These are phyloP conservation scores for Lotmaria passim DNA, from an alignment of 208 protist species.

Conservation along the genomic window DNA sequence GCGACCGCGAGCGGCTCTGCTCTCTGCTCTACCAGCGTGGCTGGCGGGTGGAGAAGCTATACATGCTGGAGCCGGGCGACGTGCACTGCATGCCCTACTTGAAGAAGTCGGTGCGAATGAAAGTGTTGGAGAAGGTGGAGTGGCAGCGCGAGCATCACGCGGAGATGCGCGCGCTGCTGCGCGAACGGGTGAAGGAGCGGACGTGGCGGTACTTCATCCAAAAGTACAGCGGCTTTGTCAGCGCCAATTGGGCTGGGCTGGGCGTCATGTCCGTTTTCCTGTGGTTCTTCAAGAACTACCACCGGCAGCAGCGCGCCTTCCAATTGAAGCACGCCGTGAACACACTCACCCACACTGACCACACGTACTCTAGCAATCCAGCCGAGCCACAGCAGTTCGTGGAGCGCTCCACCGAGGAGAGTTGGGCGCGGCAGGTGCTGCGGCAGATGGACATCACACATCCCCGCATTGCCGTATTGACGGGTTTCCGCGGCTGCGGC, in stretches of 20 bases:
- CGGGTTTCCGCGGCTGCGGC: constrained; percentile 57
- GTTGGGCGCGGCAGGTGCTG: constrained; percentile 74
- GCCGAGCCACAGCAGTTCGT: constrained; percentile 41
- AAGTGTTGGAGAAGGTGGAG: constrained; percentile 70
- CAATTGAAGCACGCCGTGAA: constrained; percentile 74
- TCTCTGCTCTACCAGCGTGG: constrained; percentile 63
- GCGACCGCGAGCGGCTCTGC: constrained; percentile 54
- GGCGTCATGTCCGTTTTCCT: constrained; percentile 72
- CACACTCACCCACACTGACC: constrained; percentile 54
- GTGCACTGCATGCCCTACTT: constrained; percentile 61
- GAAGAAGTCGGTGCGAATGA: constrained; percentile 54
- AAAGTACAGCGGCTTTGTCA: constrained; percentile 77
- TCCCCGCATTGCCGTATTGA: constrained; percentile 70
- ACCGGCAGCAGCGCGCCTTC: constrained; percentile 56
- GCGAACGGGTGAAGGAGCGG: constrained; percentile 73
- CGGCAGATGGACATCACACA: constrained; percentile 68
- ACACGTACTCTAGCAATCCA: constrained; percentile 24
- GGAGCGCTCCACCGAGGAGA: constrained; percentile 64
- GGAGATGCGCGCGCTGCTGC: constrained; percentile 54
- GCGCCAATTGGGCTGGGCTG: constrained; percentile 63
- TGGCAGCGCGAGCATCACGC: constrained; percentile 65
- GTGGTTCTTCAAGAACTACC: constrained; percentile 76
- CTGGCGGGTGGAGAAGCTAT: constrained; percentile 61
- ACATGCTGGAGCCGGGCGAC: constrained; percentile 51
- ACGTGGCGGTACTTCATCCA: constrained; percentile 69